Percentiles rank a stretch among this genome's conserved stretches.
These are phyloP conservation scores for Draba incana DNA, from an alignment of 345 rosid species.

Conservation along the genomic window DNA sequence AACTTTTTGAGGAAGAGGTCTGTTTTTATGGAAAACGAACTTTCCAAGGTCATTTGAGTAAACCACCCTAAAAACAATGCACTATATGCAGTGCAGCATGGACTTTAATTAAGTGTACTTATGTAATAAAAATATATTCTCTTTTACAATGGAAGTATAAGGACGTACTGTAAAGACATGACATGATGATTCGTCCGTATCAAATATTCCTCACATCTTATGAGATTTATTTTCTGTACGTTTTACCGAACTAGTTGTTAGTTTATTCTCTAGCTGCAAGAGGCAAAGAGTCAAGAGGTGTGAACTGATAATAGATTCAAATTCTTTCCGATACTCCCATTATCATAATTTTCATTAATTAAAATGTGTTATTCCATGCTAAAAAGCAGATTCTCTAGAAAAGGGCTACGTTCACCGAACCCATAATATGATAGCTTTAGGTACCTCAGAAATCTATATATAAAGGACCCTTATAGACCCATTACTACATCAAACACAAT, in stretches of 20 bases:
- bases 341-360: neutral
- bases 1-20: too few species aligned
- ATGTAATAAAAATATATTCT: neutral
- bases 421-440: conserved; percentile 6
- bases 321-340: neutral
- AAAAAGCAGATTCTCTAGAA: conserved; percentile 21
- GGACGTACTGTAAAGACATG: conserved; percentile 35
- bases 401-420: neutral
- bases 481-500: conserved; percentile 14
- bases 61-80: too few species aligned
- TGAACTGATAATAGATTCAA: conserved; percentile 8
- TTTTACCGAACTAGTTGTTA: neutral
- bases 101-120: neutral
- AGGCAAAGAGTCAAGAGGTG: conserved; percentile 22
- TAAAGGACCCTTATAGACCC: conserved; percentile 19
- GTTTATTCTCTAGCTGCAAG: conserved; percentile 18
- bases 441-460: conserved; percentile 26
- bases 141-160: conserved; percentile 6
- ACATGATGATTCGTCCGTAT: conserved; percentile 27
- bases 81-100: conserved; percentile 5
- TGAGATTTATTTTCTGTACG: conserved; percentile 13
- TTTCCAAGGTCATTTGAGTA: too few species aligned
- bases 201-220: conserved; percentile 31
- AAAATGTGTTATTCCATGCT: conserved; percentile 3
- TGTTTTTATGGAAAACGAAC: too few species aligned